phyloP scores from a whole-genome alignment of 345 rosid species.

The Populus ilicifolia region DNA sequence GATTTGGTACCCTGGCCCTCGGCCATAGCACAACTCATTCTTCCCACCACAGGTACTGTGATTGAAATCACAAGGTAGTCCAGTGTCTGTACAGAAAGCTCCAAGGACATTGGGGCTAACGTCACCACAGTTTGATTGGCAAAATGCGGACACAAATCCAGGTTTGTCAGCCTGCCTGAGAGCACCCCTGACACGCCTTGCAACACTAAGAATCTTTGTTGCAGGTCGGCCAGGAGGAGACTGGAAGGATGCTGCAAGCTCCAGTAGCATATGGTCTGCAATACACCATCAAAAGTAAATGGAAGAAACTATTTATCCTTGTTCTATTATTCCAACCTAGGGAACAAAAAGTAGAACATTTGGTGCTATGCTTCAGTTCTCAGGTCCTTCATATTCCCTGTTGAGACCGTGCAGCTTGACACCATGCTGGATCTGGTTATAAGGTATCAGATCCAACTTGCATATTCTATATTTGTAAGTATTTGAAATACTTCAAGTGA shows the following conservation, averaged over 20 bases:
- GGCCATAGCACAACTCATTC: conserved; percentile 88
- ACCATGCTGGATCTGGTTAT: neutral
- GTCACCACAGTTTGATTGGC: conserved; percentile 96
- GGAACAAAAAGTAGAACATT: neutral
- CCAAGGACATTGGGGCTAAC: conserved; percentile 98
- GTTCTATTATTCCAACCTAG: neutral
- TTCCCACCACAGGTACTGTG: conserved; percentile 96
- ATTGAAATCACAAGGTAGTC: conserved; percentile 93
- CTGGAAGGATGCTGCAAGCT: conserved; percentile 85
- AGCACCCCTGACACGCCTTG: conserved; percentile 75
- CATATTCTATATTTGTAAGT: neutral
- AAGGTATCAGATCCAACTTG: conserved; percentile 1
- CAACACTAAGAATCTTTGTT: conserved; percentile 57
- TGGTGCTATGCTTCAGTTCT: neutral
- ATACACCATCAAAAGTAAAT: conserved; percentile 9
- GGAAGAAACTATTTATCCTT: neutral
- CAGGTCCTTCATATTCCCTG: neutral
- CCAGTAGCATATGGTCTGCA: conserved; percentile 75
- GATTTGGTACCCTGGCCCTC: conserved; percentile 85
- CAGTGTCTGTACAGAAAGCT: conserved; percentile 85
- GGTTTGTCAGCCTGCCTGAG: conserved; percentile 80
- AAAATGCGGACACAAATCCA: conserved; percentile 90
- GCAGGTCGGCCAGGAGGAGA: conserved; percentile 70
- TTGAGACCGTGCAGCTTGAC: neutral
- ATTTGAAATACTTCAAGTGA: neutral